Evolutionary conservation across 1,139 yeast genomes (phyloP).

Genomic region (Eremothecium sinecaudum): DNA sequence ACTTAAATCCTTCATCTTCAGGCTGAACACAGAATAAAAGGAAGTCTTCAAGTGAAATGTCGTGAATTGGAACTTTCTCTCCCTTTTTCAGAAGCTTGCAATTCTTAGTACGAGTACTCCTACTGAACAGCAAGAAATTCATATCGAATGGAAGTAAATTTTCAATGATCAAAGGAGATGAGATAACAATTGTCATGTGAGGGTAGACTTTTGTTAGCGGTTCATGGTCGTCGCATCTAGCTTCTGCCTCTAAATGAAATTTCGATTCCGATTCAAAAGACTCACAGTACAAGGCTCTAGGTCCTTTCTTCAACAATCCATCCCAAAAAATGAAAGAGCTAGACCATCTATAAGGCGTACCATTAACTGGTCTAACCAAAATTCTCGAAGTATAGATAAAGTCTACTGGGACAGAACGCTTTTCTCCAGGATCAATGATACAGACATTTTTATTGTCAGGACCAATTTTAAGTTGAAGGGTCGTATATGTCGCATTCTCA

Average conservation of each 20-base stretch:
- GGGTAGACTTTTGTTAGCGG: constrained; percentile 75
- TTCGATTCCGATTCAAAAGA: constrained; percentile 37
- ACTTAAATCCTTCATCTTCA: constrained; percentile 49
- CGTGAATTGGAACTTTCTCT: constrained; percentile 63
- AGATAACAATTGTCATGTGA: constrained; percentile 64
- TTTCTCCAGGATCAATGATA: constrained; percentile 43
- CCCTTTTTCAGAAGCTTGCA: constrained; percentile 55
- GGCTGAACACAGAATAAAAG: constrained; percentile 61
- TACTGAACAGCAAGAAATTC: constrained; percentile 67
- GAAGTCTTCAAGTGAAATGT: constrained; percentile 63
- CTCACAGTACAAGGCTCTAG: constrained; percentile 52
- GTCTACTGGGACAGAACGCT: constrained; percentile 64
- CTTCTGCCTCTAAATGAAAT: constrained; percentile 68
- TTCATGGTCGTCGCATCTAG: constrained; percentile 51
- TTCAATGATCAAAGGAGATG: constrained; percentile 82
- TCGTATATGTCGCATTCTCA: constrained; percentile 52
- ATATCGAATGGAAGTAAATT: constrained; percentile 80
- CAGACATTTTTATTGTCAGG: constrained; percentile 25
- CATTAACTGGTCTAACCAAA: constrained; percentile 52
- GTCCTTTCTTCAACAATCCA: constrained; percentile 41
- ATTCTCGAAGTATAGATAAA: constrained; percentile 51
- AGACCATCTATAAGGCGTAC: constrained; percentile 57
- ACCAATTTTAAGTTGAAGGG: constrained; percentile 46
- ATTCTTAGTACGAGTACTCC: constrained; percentile 65
- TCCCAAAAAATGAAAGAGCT: constrained; percentile 55